Conservation (phyloP, 2,329 filamentous ascomycete genomes). For the Biscogniauxia sp. region DNA sequence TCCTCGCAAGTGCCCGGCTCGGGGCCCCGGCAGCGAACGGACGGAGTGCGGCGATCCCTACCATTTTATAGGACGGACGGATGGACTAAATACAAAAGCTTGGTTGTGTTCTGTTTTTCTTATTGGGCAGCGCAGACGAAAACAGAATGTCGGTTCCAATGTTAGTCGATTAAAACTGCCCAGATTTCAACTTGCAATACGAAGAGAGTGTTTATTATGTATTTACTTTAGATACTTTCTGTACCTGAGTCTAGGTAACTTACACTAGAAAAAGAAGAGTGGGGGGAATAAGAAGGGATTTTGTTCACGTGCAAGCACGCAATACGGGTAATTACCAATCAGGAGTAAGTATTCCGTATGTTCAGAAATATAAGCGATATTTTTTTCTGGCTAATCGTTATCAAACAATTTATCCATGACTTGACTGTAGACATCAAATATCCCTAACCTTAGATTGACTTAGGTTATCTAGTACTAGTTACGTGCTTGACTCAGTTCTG, state of each 20-base stretch:
- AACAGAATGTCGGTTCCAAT: neutral
- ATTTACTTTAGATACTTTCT: no score
- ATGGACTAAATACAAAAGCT: neutral
- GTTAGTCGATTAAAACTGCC: no score
- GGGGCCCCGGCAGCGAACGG: constrained; percentile 21
- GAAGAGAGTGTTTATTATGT: no score
- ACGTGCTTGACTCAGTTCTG: no score
- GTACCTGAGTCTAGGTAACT: no score
- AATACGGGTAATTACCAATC: neutral
- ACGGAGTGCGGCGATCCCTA: constrained; percentile 9
- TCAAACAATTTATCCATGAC: no score
- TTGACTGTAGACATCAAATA: no score
- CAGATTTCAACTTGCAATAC: no score
- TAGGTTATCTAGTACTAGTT: no score
- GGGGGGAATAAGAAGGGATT: neutral
- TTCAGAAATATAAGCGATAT: no score
- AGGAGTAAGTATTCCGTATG: neutral
- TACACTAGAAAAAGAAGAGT: neutral
- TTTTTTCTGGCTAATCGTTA: no score
- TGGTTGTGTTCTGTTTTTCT: neutral
- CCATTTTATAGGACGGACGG: constrained; percentile 11
- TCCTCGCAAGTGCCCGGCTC: constrained; percentile 14
- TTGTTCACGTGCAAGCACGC: neutral
- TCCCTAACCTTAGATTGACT: no score
- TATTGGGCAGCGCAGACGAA: constrained; percentile 1